These are phyloP conservation scores for Calonectria pseudoreteaudii DNA, from an alignment of 2,329 filamentous ascomycete genomes.

Conservation along the genomic window DNA sequence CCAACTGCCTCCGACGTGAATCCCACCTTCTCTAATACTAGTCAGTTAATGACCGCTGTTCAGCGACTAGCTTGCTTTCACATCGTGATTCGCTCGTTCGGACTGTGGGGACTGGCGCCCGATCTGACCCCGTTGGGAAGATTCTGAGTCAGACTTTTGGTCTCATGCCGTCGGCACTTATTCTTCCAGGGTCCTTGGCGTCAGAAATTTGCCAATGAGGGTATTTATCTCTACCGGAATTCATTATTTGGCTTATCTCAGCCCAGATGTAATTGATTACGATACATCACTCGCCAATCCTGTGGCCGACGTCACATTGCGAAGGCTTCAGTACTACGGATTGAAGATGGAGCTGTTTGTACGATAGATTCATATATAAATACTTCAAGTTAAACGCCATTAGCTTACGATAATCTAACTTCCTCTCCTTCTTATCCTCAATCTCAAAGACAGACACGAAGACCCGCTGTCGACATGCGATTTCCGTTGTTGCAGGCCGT, in stretches of 20 bases:
- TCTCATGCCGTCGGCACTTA: not conserved
- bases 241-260: not conserved
- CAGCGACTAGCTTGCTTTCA: not conserved
- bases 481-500: not conserved
- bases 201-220: not conserved
- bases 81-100: not conserved
- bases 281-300: not conserved
- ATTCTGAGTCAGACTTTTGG: not conserved
- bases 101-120: not conserved
- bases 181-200: too few species aligned
- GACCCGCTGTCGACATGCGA: not conserved
- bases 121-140: not conserved
- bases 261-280: not conserved
- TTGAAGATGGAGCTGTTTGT: not conserved
- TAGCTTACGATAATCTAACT: too few species aligned
- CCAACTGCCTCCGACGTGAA: not conserved
- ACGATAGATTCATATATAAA: not conserved
- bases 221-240: not conserved
- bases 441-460: not conserved
- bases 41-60: not conserved
- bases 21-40: not conserved
- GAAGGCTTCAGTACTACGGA: not conserved
- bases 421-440: not conserved
- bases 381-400: not conserved
- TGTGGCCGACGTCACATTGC: not conserved